Evolutionary conservation across 2,329 filamentous ascomycete genomes (phyloP).

Genomic region (Neonectria neomacrospora): DNA sequence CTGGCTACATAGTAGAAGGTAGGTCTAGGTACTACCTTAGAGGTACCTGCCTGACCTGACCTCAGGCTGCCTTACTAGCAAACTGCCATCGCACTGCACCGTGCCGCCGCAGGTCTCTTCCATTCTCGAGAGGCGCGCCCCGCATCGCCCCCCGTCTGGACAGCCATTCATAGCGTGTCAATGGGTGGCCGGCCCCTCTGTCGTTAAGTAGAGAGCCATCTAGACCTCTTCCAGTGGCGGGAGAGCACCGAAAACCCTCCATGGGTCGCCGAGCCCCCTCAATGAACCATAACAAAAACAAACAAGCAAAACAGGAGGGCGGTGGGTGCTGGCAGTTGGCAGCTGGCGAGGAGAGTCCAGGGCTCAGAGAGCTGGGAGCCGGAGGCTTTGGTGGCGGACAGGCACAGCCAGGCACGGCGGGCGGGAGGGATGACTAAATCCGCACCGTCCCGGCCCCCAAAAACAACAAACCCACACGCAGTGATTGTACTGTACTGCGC

Average conservation of each 20-base stretch:
- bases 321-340: not conserved
- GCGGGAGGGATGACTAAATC: not conserved
- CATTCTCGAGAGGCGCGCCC: conserved; percentile 7
- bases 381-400: not conserved
- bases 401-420: not conserved
- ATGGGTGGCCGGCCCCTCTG: not conserved
- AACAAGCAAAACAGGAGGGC: not conserved
- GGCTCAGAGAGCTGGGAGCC: not conserved
- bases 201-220: not conserved
- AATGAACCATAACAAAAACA: not conserved
- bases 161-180: conserved; percentile 16
- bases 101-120: conserved; percentile 13
- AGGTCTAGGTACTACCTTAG: no score
- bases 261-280: not conserved
- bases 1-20: no score
- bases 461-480: not conserved
- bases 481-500: not conserved
- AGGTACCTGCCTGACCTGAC: not conserved
- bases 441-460: not conserved
- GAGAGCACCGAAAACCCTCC: conserved; percentile 2
- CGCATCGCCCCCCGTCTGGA: conserved; percentile 5
- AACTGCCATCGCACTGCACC: conserved; percentile 21
- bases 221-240: not conserved
- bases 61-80: not conserved
- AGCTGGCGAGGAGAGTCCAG: not conserved